These are phyloP conservation scores for Mesostigma viride DNA, from an alignment of 139 green algal species.

Conservation along the genomic window DNA sequence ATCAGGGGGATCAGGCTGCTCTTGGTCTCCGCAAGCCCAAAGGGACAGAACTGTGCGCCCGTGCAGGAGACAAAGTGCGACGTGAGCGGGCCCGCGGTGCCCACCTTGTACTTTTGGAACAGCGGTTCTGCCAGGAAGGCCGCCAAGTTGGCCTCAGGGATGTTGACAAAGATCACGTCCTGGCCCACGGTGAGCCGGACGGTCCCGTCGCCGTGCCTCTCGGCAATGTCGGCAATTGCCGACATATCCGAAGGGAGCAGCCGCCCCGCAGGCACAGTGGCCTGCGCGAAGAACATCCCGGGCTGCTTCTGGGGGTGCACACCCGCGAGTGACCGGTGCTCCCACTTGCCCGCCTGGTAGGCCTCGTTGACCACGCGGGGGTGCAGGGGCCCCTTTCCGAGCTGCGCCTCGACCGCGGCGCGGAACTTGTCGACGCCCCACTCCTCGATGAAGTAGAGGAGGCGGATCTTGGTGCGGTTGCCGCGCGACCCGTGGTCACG, in stretches of 20 bases:
- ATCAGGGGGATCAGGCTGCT: too few species aligned
- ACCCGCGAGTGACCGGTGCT: too few species aligned
- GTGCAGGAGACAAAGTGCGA: constrained; percentile 68
- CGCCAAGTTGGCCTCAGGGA: constrained; percentile 69
- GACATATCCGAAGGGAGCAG: constrained; percentile 66
- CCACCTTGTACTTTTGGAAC: constrained; percentile 56
- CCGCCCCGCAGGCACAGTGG: constrained; percentile 72
- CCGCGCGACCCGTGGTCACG: constrained; percentile 73
- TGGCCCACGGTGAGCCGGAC: constrained; percentile 88
- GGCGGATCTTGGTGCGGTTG: constrained; percentile 77
- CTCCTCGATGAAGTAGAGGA: constrained; percentile 93
- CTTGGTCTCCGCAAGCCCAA: constrained; percentile 96
- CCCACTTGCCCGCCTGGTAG: too few species aligned
- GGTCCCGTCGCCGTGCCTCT: constrained; percentile 71
- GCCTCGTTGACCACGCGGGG: too few species aligned
- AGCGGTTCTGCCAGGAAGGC: constrained; percentile 77
- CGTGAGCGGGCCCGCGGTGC: constrained; percentile 32
- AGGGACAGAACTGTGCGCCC: constrained; percentile 89
- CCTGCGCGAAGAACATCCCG: constrained; percentile 56
- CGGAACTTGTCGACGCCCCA: constrained; percentile 48
- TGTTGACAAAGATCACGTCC: constrained; percentile 84
- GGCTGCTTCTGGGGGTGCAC: constrained; percentile 85
- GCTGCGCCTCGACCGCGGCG: constrained; percentile 54
- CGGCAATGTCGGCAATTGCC: constrained; percentile 60
- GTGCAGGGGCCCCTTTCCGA: too few species aligned